Conservation (phyloP, 2,329 filamentous ascomycete genomes). For the Neonectria neomacrospora region DNA sequence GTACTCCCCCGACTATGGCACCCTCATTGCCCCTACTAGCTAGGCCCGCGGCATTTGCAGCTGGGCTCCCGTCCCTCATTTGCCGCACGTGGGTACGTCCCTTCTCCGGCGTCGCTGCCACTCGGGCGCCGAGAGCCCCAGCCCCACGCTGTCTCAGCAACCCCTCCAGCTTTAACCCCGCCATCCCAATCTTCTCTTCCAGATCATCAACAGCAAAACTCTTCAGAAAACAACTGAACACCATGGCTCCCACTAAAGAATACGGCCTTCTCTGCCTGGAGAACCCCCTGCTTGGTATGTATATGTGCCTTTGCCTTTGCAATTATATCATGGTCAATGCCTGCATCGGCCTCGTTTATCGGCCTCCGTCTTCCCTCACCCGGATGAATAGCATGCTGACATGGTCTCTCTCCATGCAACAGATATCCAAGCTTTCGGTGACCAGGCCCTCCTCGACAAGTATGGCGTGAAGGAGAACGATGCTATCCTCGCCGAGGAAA, state of each 20-base stretch:
- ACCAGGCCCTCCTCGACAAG: conserved; percentile 87
- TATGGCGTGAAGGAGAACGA: conserved; percentile 96
- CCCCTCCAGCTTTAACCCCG: conserved; percentile 31
- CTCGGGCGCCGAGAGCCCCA: conserved; percentile 38
- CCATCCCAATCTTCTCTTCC: conserved; percentile 44
- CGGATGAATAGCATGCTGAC: conserved; percentile 36
- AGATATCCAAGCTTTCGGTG: conserved; percentile 92
- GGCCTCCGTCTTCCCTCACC: not conserved
- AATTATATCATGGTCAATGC: conserved; percentile 2
- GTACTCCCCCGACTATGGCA: conserved; percentile 2
- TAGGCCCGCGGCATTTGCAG: conserved; percentile 19
- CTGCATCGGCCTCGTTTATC: not conserved
- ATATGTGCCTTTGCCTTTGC: conserved; percentile 13
- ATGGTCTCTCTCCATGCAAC: conserved; percentile 25
- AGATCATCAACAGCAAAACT: conserved; percentile 31
- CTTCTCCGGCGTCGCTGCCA: conserved; percentile 38
- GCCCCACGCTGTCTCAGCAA: conserved; percentile 39
- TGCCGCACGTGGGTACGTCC: conserved; percentile 40
- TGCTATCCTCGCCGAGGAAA: conserved; percentile 93
- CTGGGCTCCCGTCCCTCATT: conserved; percentile 27
- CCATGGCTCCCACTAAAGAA: conserved; percentile 80
- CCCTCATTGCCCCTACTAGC: conserved; percentile 25
- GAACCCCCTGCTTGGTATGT: conserved; percentile 93
- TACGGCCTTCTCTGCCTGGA: conserved; percentile 93
- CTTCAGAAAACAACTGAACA: conserved; percentile 44